Conservation (phyloP, 2,329 filamentous ascomycete genomes). For the Trichoderma sp. region DNA sequence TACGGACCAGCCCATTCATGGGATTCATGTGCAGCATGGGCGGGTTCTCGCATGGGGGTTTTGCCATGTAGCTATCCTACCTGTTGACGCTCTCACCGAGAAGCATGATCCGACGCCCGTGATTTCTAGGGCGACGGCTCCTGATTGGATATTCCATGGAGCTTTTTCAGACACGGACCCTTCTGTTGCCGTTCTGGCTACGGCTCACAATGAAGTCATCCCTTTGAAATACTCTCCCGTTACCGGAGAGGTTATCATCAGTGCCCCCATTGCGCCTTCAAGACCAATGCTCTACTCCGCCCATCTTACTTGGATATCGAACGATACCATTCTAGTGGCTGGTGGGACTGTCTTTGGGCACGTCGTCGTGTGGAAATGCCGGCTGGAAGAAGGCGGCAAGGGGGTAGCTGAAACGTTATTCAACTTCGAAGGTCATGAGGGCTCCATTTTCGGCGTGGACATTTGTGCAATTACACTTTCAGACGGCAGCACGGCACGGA, state of each 20-base stretch:
- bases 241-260: constrained; percentile 39
- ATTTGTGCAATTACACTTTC: constrained; percentile 58
- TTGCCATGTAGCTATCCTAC: constrained; percentile 48
- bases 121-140: constrained; percentile 44
- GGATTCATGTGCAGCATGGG: constrained; percentile 53
- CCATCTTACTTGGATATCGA: constrained; percentile 61
- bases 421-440: constrained; percentile 71
- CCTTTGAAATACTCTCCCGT: constrained; percentile 41
- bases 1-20: constrained; percentile 68
- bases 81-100: constrained; percentile 26
- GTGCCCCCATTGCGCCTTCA: constrained; percentile 59
- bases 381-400: constrained; percentile 28
- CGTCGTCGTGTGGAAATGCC: constrained; percentile 82
- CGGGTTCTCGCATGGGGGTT: constrained; percentile 67
- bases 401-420: constrained; percentile 44
- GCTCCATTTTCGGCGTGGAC: constrained; percentile 86
- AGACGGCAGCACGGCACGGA: constrained; percentile 44
- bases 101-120: constrained; percentile 13
- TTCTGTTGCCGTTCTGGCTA: constrained; percentile 61
- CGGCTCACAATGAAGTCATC: constrained; percentile 82
- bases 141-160: constrained; percentile 78
- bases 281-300: constrained; percentile 87
- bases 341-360: constrained; percentile 94
- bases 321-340: constrained; percentile 66
- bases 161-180: constrained; percentile 47